Evolutionary conservation across 306 rosid species (phyloP), one percentile per base, ranked within the genome.

Genomic region (Gastrolobium villosum): DNA sequence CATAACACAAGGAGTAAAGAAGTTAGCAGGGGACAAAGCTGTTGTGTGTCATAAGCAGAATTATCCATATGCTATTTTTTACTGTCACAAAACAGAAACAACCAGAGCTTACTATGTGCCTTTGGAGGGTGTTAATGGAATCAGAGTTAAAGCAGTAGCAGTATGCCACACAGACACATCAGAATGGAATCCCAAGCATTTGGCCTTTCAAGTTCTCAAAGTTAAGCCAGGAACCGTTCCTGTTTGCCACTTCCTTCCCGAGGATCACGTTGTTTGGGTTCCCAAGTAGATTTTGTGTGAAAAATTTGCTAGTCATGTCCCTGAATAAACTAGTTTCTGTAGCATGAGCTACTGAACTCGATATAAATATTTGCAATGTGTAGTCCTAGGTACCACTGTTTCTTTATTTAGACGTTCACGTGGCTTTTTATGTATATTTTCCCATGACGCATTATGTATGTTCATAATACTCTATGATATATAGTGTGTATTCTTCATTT

Each of bases 241-340:
- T 0, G 82, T 94, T 3, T 92, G 98, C 83, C 98, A 94, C 73
- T 94, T 92, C 81, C 94, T 94, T 60, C 98, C 98, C 0, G 77
- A 85, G 83, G 97, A 92, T 78, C 97, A 94, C 11, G 65, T 92
- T 49, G 93, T 94, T 6, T 94, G 97, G 98, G 86, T 88, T 65
- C 74, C 86, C 6, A 80, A 85, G 63, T 74, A 77, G 82, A 81
- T 57, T n/a, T 74, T 44, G 36, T 15, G 0, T 59, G 3, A 0
- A 10, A 8, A 8, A 63, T 50, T n/a, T 69, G 8, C 15, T 50
- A 3, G 4, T 4, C 9, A 2, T 14, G 3, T 71, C 1, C 10
- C 4, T 36, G 49, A 81, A 81, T 81, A 81, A 81, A 81, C 7
- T 6, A 26, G 30, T 6, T 54, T 41, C 11, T 10, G 62, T 69